Percentiles rank a stretch among this genome's conserved stretches.
phyloP scores from a whole-genome alignment of 2,329 filamentous ascomycete genomes.

The Aspergillus novoparasiticus region DNA sequence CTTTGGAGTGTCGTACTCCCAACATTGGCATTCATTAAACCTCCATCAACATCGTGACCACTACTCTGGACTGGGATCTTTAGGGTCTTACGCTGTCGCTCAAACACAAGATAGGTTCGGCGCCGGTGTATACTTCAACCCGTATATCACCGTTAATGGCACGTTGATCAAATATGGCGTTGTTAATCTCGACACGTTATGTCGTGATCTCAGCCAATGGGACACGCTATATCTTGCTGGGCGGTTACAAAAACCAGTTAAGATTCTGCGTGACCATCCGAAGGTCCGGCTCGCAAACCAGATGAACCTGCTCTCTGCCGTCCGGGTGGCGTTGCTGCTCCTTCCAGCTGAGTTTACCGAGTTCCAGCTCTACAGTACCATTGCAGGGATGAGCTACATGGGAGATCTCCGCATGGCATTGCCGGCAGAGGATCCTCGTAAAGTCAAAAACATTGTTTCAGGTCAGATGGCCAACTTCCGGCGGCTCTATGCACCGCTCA shows the following conservation, averaged over 20 bases:
- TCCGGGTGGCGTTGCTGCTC: slow-evolving; percentile 85
- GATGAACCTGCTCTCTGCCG: slow-evolving; percentile 87
- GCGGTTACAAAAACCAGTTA: slow-evolving; percentile 93
- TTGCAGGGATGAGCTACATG: slow-evolving; percentile 89
- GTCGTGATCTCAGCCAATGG: slow-evolving; percentile 85
- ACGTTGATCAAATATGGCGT: slow-evolving; percentile 98
- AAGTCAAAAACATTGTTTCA: slow-evolving; percentile 90
- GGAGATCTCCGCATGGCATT: slow-evolving; percentile 95
- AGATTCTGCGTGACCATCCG: slow-evolving; percentile 93
- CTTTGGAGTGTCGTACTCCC: slow-evolving; percentile 88
- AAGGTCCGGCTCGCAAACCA: slow-evolving; percentile 92
- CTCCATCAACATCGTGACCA: slow-evolving; percentile 85
- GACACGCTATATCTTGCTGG: slow-evolving; percentile 95
- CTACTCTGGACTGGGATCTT: slow-evolving; percentile 80
- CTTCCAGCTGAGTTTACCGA: slow-evolving; percentile 85
- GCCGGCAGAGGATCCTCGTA: slow-evolving; percentile 85
- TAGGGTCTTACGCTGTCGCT: slow-evolving; percentile 84
- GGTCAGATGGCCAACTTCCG: slow-evolving; percentile 92
- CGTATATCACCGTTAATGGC: slow-evolving; percentile 90
- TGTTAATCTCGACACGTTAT: slow-evolving; percentile 88
- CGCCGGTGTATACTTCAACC: slow-evolving; percentile 96
- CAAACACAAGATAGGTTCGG: slow-evolving; percentile 84
- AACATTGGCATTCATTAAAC: slow-evolving; percentile 97
- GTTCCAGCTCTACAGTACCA: slow-evolving; percentile 83
- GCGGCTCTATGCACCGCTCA: slow-evolving; percentile 83